Base-by-base conservation (phyloP, 176 grass and related monocot species). In the Oryza longistaminata region DNA sequence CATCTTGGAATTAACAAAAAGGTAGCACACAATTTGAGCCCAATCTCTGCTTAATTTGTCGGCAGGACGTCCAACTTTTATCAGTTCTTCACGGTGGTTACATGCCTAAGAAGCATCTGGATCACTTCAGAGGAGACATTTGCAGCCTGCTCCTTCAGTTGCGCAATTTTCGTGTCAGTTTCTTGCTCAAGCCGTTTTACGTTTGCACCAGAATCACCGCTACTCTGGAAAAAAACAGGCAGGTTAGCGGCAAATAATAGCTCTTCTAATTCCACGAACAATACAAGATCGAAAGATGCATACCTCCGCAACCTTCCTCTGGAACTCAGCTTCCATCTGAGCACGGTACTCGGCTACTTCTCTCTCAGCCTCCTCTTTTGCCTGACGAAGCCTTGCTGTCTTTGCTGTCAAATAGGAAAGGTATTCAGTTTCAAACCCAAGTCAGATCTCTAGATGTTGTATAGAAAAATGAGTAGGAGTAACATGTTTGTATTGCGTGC, bases 141-240 rank as follows among this genome's bases (percentile, higher is more conserved):
- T 16, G 84, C 81, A 25, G 89, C 87, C 74, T 93, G 91, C 21
- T 87, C 49, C 26, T 35, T 93, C 68, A 93, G 82, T 21, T 65
- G 78, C 7, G 78, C 74, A 13, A 93, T 93, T 65, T 97, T 97
- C 0, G 2, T 70, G 1, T 81, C 72, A 2, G 91, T 97, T 75
- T 97, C 94, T 83, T 92, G 69, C 68, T 97, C 89, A 42, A 97
- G 89, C 13, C 91, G 87, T 43, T 92, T 97, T 39, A 97, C 89
- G 40, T 92, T 97, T 11, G 86, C 87, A 24, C 91, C 94, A 4
- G 94, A 93, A 45, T 90, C 87, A 31, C 94, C 87, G 10, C 87
- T 92, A 83, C 87, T 93, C 91, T 97, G 82, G 70, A 37, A 25
- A 22, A 21, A 53, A 37, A n/a, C 7, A 26, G 29, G 60, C 40